Conservation (phyloP, 2,329 filamentous ascomycete species). For the Leptodontidium sp. region DNA sequence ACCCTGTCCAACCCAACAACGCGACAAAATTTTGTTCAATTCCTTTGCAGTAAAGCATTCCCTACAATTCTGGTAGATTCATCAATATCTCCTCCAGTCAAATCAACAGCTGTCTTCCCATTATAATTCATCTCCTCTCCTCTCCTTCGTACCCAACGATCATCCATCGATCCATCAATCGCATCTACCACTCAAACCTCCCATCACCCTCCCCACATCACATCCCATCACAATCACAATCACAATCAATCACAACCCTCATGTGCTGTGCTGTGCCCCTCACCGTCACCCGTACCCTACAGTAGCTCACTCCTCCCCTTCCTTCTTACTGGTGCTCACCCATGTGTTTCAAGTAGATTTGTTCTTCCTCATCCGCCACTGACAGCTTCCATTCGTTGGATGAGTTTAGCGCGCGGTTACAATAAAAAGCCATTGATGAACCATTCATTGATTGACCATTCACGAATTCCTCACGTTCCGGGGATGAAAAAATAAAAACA, state of each 20-base stretch:
- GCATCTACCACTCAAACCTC: not conserved
- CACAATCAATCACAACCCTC: not conserved
- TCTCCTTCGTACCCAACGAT: not conserved
- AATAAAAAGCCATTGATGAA: too few species aligned
- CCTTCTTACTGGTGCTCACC: constrained; percentile 1
- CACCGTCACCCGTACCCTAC: not conserved
- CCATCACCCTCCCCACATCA: not conserved
- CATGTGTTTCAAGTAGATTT: constrained; percentile 4
- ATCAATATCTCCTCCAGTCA: too few species aligned
- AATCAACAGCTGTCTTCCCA: not conserved
- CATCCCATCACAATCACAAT: constrained; percentile 1
- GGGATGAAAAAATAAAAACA: too few species aligned
- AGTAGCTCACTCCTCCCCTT: not conserved
- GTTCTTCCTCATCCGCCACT: not conserved
- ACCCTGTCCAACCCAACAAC: too few species aligned
- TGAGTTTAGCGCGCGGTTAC: constrained; percentile 3
- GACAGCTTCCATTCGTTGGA: not conserved
- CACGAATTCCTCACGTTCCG: too few species aligned
- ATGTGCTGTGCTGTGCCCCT: constrained; percentile 12
- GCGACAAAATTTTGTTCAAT: too few species aligned
- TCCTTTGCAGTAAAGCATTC: too few species aligned
- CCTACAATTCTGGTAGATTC: too few species aligned
- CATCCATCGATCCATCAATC: not conserved
- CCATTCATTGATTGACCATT: too few species aligned
- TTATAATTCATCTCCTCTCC: not conserved